Percentiles rank a stretch among this genome's conserved stretches.
Conservation (phyloP, 2,329 filamentous ascomycete genomes). For the Ophiocordyceps robertsii region DNA sequence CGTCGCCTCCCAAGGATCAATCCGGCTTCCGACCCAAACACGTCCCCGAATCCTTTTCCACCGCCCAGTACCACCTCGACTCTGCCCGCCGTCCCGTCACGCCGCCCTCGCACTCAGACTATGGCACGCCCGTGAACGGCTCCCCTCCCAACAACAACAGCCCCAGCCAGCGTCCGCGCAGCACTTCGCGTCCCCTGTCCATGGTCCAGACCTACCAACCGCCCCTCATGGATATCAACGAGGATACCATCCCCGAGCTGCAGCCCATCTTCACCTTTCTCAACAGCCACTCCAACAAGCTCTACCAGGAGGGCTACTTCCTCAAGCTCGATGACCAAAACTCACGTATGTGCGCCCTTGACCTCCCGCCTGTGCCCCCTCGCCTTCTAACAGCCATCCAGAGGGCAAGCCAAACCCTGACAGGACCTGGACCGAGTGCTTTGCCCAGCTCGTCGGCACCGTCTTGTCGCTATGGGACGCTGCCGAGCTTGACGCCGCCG, state of each 20-base stretch:
- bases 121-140: constrained; percentile 27
- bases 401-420: constrained; percentile 78
- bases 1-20: constrained; percentile 27
- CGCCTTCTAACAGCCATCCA: constrained; percentile 20
- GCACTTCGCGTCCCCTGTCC: constrained; percentile 59
- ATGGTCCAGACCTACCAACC: constrained; percentile 80
- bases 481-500: constrained; percentile 75
- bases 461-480: constrained; percentile 95
- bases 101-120: constrained; percentile 24
- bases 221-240: constrained; percentile 69
- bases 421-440: constrained; percentile 90
- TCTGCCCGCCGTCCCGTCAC: constrained; percentile 21
- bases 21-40: constrained; percentile 16
- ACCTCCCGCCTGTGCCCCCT: neutral
- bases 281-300: constrained; percentile 89
- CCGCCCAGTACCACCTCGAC: constrained; percentile 4
- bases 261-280: constrained; percentile 88
- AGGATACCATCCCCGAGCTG: constrained; percentile 82
- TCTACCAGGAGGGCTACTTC: constrained; percentile 97
- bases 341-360: constrained; percentile 48
- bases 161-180: constrained; percentile 30
- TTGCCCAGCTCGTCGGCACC: constrained; percentile 90
- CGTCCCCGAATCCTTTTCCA: constrained; percentile 20
- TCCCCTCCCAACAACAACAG: constrained; percentile 24
- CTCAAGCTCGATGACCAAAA: constrained; percentile 94